Evolutionary conservation across 1,139 yeast genomes (phyloP).

Genomic region (Lodderomyces metapsilosis): DNA sequence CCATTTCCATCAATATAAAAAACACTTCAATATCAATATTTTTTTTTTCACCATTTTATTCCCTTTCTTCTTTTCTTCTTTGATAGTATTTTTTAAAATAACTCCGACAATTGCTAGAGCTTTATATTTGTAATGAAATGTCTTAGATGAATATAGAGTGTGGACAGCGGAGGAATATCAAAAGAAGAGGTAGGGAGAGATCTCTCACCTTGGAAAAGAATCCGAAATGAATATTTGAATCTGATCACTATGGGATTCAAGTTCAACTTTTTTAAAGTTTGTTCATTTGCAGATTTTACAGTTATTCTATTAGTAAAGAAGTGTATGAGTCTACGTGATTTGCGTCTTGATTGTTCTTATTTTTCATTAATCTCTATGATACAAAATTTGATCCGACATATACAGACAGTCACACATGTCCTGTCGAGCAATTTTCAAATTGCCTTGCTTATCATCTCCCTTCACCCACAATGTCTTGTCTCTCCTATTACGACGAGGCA

Average conservation of each 20-base stretch:
- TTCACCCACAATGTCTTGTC: background rate
- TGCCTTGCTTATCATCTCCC: background rate
- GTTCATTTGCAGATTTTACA: background rate
- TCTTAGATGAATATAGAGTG: constrained; percentile 49
- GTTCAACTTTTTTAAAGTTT: too few species aligned
- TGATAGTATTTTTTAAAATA: constrained; percentile 23
- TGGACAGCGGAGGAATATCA: constrained; percentile 69
- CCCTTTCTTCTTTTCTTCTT: constrained; percentile 14
- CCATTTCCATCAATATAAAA: background rate
- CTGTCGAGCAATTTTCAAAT: too few species aligned
- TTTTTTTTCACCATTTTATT: constrained; percentile 11
- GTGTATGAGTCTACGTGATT: too few species aligned
- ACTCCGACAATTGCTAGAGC: constrained; percentile 63
- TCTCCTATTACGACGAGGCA: constrained; percentile 1
- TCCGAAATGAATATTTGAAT: background rate
- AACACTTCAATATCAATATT: background rate
- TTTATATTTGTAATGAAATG: constrained; percentile 33
- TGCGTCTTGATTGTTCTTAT: too few species aligned
- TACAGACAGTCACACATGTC: too few species aligned
- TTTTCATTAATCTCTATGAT: background rate
- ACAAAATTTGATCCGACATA: too few species aligned
- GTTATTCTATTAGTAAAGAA: too few species aligned
- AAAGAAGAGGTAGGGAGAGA: constrained; percentile 2
- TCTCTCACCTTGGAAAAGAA: background rate
- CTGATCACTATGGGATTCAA: background rate